Conservation (phyloP, 768 basidiomycete species). For the Hypholoma fasciculare region DNA sequence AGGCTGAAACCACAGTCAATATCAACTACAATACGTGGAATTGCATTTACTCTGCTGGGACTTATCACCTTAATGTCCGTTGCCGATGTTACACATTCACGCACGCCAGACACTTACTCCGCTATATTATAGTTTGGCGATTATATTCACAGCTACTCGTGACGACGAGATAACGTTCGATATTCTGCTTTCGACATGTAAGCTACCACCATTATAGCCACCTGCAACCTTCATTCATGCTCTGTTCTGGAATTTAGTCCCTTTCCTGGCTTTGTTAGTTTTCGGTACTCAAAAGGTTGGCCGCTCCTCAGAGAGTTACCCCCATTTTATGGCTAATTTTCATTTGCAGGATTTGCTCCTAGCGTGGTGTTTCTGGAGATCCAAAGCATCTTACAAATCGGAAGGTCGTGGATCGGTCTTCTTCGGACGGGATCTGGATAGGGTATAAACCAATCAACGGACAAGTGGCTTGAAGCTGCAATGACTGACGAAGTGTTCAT, state of each 20-base stretch:
- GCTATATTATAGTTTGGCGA: conserved; percentile 11
- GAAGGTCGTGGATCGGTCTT: conserved; percentile 7
- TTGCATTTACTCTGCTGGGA: conserved; percentile 19
- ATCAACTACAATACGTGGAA: conserved; percentile 16
- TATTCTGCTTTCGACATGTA: conserved; percentile 20
- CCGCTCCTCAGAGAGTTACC: not conserved
- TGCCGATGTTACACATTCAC: conserved; percentile 1
- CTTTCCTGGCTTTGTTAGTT: conserved; percentile 20
- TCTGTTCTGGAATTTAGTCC: conserved; percentile 8
- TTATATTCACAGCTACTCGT: conserved; percentile 15
- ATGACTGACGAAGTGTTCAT: no score
- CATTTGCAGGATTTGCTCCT: conserved; percentile 11
- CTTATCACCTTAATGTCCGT: conserved; percentile 15
- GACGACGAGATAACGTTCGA: conserved; percentile 17
- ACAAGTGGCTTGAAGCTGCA: no score
- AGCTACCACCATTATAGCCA: not conserved
- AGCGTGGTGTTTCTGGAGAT: conserved; percentile 14
- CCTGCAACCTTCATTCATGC: not conserved
- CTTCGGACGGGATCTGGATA: conserved; percentile 4
- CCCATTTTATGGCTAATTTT: not conserved
- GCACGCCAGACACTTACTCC: not conserved
- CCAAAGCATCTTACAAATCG: conserved; percentile 3
- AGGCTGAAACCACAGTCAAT: conserved; percentile 11
- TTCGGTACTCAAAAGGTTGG: conserved; percentile 21
- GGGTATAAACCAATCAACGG: not conserved